Percentiles rank a stretch among this genome's conserved stretches.
phyloP scores from a whole-genome alignment of 768 basidiomycete genomes.

The Postia placenta region DNA sequence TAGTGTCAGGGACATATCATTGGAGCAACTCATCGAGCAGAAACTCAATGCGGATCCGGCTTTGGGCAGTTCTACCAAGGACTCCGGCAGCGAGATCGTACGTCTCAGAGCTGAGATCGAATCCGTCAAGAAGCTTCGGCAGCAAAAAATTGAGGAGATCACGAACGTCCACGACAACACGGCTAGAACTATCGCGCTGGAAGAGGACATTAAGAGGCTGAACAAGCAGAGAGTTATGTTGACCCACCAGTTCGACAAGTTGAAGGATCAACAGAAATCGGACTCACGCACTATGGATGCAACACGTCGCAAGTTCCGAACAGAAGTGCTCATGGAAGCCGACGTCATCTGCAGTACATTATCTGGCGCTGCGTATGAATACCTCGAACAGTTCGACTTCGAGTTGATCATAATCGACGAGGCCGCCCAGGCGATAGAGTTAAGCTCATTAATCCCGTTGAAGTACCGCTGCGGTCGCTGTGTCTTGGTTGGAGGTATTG shows the following conservation, averaged over 20 bases:
- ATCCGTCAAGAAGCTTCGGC: slow-evolving; percentile 51
- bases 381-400: slow-evolving; percentile 77
- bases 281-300: slow-evolving; percentile 80
- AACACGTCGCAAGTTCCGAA: slow-evolving; percentile 62
- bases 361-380: slow-evolving; percentile 89
- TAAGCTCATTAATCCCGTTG: slow-evolving; percentile 91
- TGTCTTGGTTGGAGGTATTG: slow-evolving; percentile 84
- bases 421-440: slow-evolving; percentile 93
- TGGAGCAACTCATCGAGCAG: slow-evolving; percentile 82
- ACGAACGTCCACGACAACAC: slow-evolving; percentile 49
- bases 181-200: slow-evolving; percentile 46
- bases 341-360: slow-evolving; percentile 94
- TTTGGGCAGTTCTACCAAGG: slow-evolving; percentile 35
- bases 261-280: slow-evolving; percentile 80
- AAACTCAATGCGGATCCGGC: slow-evolving; percentile 46
- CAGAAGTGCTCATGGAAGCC: slow-evolving; percentile 77
- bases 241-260: slow-evolving; percentile 64
- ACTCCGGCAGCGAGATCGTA: slow-evolving; percentile 52
- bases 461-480: slow-evolving; percentile 81
- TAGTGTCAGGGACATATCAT: slow-evolving; percentile 77
- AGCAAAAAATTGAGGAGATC: slow-evolving; percentile 59
- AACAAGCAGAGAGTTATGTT: slow-evolving; percentile 59
- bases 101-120: slow-evolving; percentile 63
- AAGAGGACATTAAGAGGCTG: slow-evolving; percentile 64
- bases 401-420: slow-evolving; percentile 98